Base-by-base conservation (phyloP, 805 yeast species). In the Wickerhamomyces queroliae region DNA sequence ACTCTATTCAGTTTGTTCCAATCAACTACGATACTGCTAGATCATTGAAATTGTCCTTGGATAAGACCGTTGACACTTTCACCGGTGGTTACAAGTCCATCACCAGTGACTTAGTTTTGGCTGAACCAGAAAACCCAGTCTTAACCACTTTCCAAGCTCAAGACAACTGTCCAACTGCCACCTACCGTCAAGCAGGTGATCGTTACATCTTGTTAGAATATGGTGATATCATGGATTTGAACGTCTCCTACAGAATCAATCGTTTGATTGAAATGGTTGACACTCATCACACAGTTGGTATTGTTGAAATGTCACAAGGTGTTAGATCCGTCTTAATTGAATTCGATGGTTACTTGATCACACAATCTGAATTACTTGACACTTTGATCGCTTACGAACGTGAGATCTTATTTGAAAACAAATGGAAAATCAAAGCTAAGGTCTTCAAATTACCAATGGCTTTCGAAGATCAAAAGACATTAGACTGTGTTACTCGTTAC, bases 131-230 rank as follows among this genome's bases (percentile, higher is more conserved):
- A 59, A 63, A 74, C 52, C 96, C 98, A n/a, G 69, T 90, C 8
- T 66, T 91, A 46, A 67, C 71, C 43, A 68, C 65, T 37, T 63
- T 73, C 40, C 72, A 73, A 21, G 65, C 72, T 17, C 59, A 72
- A 15, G 59, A 66, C 9, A 53, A 65, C 4, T 72, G 80, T 12
- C 95, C 95, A 31, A 70, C 69, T 47, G 90, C 85, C 26, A 83
- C 83, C 9, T 89, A 85, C 63, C 82, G 99, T 58, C 98, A 90
- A 64, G 97, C 98, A 19, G 99, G 99, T 62, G 99, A 91, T 61
- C 79, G 96, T 53, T 93, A 88, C 58, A 67, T 91, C 38, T 70
- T 93, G 43, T 86, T 90, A 42, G 99, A 91, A 65, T 91, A 89
- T 58, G 99, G 99, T 52, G 93, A 86, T 44, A 82, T 85, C 38